Evolutionary conservation across 2,329 filamentous ascomycete species (phyloP), one percentile per base, ranked within the genome.

Genomic region (Botrytis deweyae): DNA sequence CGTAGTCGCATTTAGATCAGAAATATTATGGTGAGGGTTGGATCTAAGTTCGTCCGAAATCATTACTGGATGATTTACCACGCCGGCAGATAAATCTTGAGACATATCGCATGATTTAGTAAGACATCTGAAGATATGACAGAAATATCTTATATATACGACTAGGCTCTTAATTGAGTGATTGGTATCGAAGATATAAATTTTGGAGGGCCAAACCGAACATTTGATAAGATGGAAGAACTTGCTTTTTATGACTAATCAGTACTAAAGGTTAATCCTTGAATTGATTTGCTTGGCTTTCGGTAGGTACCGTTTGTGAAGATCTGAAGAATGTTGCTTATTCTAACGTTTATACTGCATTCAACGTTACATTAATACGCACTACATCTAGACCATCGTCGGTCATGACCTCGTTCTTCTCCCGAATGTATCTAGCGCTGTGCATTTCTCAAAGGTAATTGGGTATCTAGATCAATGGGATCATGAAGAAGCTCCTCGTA

Each of bases 91-190:
- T 22, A 36, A 44, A n/a, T 68, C 49, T 63, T 62, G 75, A 76
- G 77, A 76, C 78, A 79, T 79, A 52, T 75, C 74, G 73, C 76
- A 77, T 77, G 16, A 29, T 58, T 42, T 55, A 58, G n/a, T 25
- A 29, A 58, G 4, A 5, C 33, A 29, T 33, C 14, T 42, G n/a
- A 9, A 58, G 36, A n/a, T 68, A 68, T 68, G 40, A 55, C 29
- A 68, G 38, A 68, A 68, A 22, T 25, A 40, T 40, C 18, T 40
- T 58, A 33, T 58, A 68, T 68, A 68, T 58, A 36, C 29, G 29
- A 29, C 40, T 16, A 33, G 25, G 20, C 1, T 14, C 7, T 33
- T 9, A 58, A 58, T 18, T 29, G 52, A 29, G n/a, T 33, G 42
- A 42, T 68, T 29, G 49, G 29, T 52, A n/a, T 59, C 6, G 40